Conservation (phyloP, 2,329 filamentous ascomycete genomes). For the Proliferodiscus dingleyae region DNA sequence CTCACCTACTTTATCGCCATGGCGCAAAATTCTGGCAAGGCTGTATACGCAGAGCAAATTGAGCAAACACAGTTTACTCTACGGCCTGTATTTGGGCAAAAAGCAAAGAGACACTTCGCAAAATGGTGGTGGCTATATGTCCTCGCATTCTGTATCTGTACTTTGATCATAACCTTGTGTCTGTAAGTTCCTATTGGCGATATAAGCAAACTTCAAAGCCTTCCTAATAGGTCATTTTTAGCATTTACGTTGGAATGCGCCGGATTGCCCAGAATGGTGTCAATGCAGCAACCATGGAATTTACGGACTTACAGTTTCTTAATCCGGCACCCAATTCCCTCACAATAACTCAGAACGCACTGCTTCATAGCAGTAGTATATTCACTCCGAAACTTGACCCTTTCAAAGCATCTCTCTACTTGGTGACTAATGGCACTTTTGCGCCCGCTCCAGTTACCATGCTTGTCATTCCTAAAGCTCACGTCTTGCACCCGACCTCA, state of each 20-base stretch:
- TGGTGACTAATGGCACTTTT: slow-evolving; percentile 35
- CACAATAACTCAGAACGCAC: slow-evolving; percentile 42
- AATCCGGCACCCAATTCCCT: slow-evolving; percentile 45
- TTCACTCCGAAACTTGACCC: slow-evolving; percentile 50
- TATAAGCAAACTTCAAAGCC: background rate
- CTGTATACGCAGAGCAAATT: too few species aligned
- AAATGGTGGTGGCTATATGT: slow-evolving; percentile 51
- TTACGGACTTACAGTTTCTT: slow-evolving; percentile 46
- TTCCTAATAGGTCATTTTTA: slow-evolving; percentile 21
- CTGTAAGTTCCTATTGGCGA: slow-evolving; percentile 40
- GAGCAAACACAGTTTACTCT: too few species aligned
- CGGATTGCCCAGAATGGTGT: slow-evolving; percentile 51
- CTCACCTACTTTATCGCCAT: too few species aligned
- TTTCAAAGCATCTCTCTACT: slow-evolving; percentile 47
- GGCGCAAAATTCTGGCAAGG: too few species aligned
- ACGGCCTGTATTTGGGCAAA: too few species aligned
- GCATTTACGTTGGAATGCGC: slow-evolving; percentile 55
- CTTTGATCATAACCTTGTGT: slow-evolving; percentile 50
- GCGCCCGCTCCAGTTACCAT: slow-evolving; percentile 23
- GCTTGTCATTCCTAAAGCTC: slow-evolving; percentile 28
- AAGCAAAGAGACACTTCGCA: slow-evolving; percentile 28
- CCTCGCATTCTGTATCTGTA: slow-evolving; percentile 43
- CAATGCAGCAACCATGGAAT: slow-evolving; percentile 44
- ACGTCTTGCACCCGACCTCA: slow-evolving; percentile 28
- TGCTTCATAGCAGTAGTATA: slow-evolving; percentile 42